These are phyloP conservation scores for Backusella macrospora DNA, from an alignment of 192 early-diverging fungal genomes.

Conservation along the genomic window DNA sequence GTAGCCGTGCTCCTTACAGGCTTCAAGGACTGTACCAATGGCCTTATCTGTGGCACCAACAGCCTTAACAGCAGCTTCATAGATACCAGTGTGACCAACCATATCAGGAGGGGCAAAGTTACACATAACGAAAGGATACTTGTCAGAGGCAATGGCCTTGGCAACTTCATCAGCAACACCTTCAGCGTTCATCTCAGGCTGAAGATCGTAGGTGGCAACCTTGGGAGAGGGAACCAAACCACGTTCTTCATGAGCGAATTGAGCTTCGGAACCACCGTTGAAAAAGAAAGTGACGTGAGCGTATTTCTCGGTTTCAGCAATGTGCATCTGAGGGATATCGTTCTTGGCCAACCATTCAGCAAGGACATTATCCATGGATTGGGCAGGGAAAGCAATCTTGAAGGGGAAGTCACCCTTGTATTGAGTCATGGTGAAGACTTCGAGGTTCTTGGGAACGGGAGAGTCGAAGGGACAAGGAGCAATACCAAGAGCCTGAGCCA, in stretches of 20 bases:
- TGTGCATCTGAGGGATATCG: slow-evolving; percentile 87
- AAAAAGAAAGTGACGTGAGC: slow-evolving; percentile 99
- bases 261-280: slow-evolving; percentile 95
- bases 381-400: slow-evolving; percentile 92
- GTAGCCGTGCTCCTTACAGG: slow-evolving; percentile 88
- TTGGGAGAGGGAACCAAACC: slow-evolving; percentile 89
- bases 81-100: slow-evolving; percentile 98
- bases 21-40: slow-evolving; percentile 92
- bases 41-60: slow-evolving; percentile 95
- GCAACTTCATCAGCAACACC: slow-evolving; percentile 91
- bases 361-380: slow-evolving; percentile 97
- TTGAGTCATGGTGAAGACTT: slow-evolving; percentile 94
- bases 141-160: slow-evolving; percentile 70
- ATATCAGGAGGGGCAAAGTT: slow-evolving; percentile 99
- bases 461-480: slow-evolving; percentile 84
- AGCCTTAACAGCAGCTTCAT: slow-evolving; percentile 87
- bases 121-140: slow-evolving; percentile 96
- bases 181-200: slow-evolving; percentile 94
- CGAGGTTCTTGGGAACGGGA: slow-evolving; percentile 75
- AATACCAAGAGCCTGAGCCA: slow-evolving; percentile 84
- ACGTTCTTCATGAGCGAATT: slow-evolving; percentile 88
- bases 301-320: slow-evolving; percentile 99
- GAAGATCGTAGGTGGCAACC: slow-evolving; percentile 97
- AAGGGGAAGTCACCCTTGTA: slow-evolving; percentile 98
- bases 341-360: slow-evolving; percentile 95